Base-by-base conservation (phyloP, 208 protist species). In the Trypanosomatidae sp. region DNA sequence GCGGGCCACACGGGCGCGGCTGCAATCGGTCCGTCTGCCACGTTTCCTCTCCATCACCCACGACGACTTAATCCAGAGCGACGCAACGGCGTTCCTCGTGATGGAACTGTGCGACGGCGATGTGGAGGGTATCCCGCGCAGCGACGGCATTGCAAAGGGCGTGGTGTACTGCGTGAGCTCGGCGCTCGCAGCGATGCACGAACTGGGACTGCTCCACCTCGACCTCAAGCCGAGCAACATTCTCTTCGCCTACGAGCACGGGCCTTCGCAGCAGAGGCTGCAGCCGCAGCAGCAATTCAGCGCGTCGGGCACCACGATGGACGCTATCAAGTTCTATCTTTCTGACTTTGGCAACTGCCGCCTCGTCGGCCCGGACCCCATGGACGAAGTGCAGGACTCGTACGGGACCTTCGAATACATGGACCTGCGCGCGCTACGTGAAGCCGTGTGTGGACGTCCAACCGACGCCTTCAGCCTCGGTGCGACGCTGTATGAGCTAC, bases 141-240 rank as follows among this genome's bases (percentile, higher is more conserved):
- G 79, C 53, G 83, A 89, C 39, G 78, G 75, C 6, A 70, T 91
- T 13, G 73, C 81, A 22, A 91, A 87, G 77, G 86, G 86, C 41
- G 86, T 92, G 59, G 92, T 83, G 43, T 92, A 88, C 82, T 94
- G 84, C 79, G 88, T 96, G 9, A 90, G 85, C 73, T 80, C 86
- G n/a, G 89, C 90, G 10, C 84, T 96, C 19, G 81, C 83, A 0
- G 86, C 82, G 43, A 94, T 96, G 88, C 92, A 96, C 76, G 69
- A 79, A 53, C 82, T 96, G 22, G 92, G 92, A 4, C 73, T 96
- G 5, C 58, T 96, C 33, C 92, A 96, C 69, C 81, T 94, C 30
- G 92, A 96, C 73, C 60, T 96, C 28, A 96, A 96, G 73, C 92
- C 92, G 41, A 94, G 89, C 76, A 96, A 96, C 66, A 88, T 96